Conservation (phyloP, 2,329 filamentous ascomycete species). For the Fusarium dlaminii region DNA sequence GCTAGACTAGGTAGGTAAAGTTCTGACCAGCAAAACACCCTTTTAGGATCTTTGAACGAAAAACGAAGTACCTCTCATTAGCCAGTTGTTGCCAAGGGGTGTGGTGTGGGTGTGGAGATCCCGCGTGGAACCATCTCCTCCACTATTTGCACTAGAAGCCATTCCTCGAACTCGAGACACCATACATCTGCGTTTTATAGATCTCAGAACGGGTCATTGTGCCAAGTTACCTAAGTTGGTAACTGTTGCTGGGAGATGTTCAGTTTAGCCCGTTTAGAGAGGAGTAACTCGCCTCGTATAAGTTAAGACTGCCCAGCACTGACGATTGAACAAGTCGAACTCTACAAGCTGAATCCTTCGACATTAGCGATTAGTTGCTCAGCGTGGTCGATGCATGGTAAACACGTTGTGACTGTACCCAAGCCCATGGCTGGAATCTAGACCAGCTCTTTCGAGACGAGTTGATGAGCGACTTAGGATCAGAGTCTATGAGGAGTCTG, state of each 20-base stretch:
- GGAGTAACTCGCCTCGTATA: neutral
- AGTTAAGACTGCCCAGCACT: neutral
- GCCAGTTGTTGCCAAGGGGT: neutral
- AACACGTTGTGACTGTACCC: neutral
- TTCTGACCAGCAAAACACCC: conserved; percentile 6
- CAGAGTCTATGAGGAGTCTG: neutral
- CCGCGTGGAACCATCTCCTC: neutral
- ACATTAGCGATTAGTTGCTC: neutral
- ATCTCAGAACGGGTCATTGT: neutral
- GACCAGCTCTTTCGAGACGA: neutral
- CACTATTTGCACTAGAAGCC: neutral
- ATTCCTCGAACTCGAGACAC: conserved; percentile 11
- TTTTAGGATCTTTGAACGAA: neutral
- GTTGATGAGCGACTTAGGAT: conserved; percentile 3
- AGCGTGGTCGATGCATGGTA: neutral
- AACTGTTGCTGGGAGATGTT: neutral
- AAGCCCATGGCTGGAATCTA: conserved; percentile 8
- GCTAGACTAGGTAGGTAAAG: neutral
- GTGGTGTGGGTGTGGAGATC: conserved; percentile 22
- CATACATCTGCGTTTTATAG: neutral
- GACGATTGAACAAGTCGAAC: neutral
- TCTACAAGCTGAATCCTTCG: neutral
- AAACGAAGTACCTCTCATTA: conserved; percentile 22
- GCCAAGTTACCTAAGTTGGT: neutral
- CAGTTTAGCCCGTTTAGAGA: neutral